Evolutionary conservation across 176 grass and related monocot genomes (phyloP), one percentile per base, ranked within the genome.

Genomic region (Lolium multiflorum): DNA sequence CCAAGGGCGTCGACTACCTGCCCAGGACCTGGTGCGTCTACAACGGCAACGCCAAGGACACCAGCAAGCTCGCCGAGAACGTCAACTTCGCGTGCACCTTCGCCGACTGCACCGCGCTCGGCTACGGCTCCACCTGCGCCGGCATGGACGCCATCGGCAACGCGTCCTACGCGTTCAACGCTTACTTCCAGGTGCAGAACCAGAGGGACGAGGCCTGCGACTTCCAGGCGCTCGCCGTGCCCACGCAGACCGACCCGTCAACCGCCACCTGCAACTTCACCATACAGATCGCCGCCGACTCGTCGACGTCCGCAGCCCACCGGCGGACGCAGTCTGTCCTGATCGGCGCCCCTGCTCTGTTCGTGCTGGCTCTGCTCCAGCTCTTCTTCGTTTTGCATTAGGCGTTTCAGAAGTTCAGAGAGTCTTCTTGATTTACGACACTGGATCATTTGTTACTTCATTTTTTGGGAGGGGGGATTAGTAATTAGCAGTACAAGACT

Each of bases 101-200:
- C 82, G 81, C 93, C 68, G 93, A 95, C 86, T 95, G 93, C 88
- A 95, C 93, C 1, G 62, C 93, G 68, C 77, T 93, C 0, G 91
- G 88, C 0, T 81, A 82, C 71, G 85, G 91, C 1, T 92, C 90
- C 0, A 75, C 74, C 21, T 95, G 93, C 88, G 78, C 59, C 75
- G 85, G 81, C 60, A 90, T 93, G 88, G 90, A 93, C 68, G 14
- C 47, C 61, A 80, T 74, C 18, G 90, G 88, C 76, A 95, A 95
- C 49, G 93, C 93, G 3, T 95, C 93, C 4, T 93, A 95, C 74
- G 91, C 91, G 0, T 93, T 95, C 80, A 93, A 93, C 76, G 76
- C 80, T 0, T 93, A 91, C 81, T 95, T 91, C 84, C 89, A 95
- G 81, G 74, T 78, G 68, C 76, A 91, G 83, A 84, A 89, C 81